phyloP scores from a whole-genome alignment of 2,329 filamentous ascomycete genomes.

The Immersiporthe knoxdaviesiana region DNA sequence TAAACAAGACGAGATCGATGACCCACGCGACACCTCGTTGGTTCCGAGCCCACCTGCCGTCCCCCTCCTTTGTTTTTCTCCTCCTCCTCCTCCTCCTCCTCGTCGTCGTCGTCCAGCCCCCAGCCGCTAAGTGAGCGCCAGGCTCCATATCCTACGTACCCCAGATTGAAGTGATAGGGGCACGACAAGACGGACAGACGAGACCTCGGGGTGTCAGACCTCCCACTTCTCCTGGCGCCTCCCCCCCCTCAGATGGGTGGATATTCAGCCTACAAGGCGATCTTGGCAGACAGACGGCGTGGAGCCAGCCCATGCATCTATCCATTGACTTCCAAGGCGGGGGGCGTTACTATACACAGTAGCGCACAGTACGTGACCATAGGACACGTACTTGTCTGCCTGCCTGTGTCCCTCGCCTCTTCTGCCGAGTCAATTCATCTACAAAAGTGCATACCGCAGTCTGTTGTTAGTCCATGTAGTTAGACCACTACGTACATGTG shows the following conservation, averaged over 20 bases:
- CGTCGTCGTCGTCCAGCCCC: too few species aligned
- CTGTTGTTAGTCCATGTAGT: background rate
- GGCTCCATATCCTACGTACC: background rate
- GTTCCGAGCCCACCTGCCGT: conserved; percentile 23
- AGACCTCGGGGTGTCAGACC: background rate
- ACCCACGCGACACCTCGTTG: conserved; percentile 10
- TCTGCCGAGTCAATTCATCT: background rate
- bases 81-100: too few species aligned
- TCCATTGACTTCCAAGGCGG: background rate
- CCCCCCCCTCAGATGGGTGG: background rate
- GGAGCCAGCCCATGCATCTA: background rate
- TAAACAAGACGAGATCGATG: background rate
- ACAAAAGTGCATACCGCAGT: background rate
- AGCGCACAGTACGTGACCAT: background rate
- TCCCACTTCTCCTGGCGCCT: background rate
- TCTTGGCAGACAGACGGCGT: background rate
- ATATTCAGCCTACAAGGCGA: background rate
- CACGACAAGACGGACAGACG: background rate
- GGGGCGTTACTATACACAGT: background rate
- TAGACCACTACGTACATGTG: background rate
- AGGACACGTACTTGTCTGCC: background rate
- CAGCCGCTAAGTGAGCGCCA: background rate
- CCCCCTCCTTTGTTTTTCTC: conserved; percentile 6
- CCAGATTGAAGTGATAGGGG: background rate
- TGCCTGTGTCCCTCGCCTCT: background rate